Evolutionary conservation across 805 yeast genomes (phyloP).

Genomic region (Saccharomycopsis malanga): DNA sequence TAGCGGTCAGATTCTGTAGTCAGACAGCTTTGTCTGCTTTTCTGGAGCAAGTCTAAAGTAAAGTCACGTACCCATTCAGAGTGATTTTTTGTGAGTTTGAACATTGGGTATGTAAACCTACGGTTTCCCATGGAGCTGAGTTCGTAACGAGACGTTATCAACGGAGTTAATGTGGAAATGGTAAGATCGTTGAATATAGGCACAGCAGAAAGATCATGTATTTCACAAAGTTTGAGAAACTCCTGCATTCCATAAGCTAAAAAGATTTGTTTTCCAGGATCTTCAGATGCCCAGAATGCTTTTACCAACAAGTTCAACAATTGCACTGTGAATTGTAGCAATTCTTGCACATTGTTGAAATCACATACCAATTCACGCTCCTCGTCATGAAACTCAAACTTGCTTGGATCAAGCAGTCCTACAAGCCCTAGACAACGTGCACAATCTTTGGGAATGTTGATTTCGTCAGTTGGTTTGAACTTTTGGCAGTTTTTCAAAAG

Average conservation of each 20-base stretch:
- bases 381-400: constrained; percentile 33
- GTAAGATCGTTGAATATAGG: constrained; percentile 50
- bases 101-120: constrained; percentile 56
- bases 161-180: constrained; percentile 66
- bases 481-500: constrained; percentile 50
- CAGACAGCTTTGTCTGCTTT: constrained; percentile 23
- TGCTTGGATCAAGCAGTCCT: constrained; percentile 45
- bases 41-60: constrained; percentile 56
- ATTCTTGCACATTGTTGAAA: constrained; percentile 53
- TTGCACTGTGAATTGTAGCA: constrained; percentile 11
- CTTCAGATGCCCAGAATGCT: constrained; percentile 83
- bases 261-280: constrained; percentile 76
- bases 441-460: constrained; percentile 46
- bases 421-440: constrained; percentile 66
- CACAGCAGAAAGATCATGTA: constrained; percentile 28
- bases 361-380: constrained; percentile 50
- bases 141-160: constrained; percentile 65
- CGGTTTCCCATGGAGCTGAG: constrained; percentile 46
- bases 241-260: constrained; percentile 89
- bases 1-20: constrained; percentile 24
- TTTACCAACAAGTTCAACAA: constrained; percentile 54
- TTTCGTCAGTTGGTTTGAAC: constrained; percentile 32
- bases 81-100: constrained; percentile 45
- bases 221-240: constrained; percentile 50
- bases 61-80: constrained; percentile 67